Evolutionary conservation across 805 yeast genomes (phyloP).

Genomic region (Starmerella bombicola): DNA sequence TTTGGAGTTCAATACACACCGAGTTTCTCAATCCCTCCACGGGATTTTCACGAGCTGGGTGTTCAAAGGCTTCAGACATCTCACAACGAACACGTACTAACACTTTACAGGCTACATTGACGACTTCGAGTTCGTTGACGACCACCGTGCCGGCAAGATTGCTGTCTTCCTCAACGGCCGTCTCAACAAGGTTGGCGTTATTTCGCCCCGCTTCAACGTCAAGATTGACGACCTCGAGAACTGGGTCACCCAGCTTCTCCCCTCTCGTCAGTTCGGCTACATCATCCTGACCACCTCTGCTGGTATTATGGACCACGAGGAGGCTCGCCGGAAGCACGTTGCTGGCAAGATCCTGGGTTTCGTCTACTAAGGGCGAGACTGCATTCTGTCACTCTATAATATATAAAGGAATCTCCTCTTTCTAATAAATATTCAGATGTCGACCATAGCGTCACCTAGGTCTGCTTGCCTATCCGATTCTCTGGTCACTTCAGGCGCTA

Average conservation of each 20-base stretch:
- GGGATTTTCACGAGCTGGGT: constrained; percentile 2
- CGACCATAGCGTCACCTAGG: too few relatives aligned
- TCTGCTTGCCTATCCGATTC: too few relatives aligned
- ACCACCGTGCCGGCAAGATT: constrained; percentile 97
- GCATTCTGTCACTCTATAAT: neutral
- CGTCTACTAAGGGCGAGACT: constrained; percentile 53
- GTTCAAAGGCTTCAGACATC: constrained; percentile 18
- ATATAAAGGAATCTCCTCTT: neutral
- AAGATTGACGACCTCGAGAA: constrained; percentile 90
- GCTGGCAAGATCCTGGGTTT: constrained; percentile 98
- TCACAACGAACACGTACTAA: constrained; percentile 13
- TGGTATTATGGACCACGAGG: constrained; percentile 99
- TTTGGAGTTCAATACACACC: constrained; percentile 15
- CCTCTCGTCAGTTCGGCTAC: constrained; percentile 98
- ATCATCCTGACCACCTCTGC: constrained; percentile 97
- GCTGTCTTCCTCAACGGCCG: constrained; percentile 96
- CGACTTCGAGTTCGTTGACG: constrained; percentile 95
- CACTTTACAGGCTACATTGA: constrained; percentile 64
- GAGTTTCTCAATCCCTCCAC: neutral
- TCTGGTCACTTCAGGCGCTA: too few relatives aligned
- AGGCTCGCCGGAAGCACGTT: constrained; percentile 99
- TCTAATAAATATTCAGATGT: too few relatives aligned
- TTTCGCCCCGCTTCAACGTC: constrained; percentile 97
- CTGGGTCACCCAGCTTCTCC: constrained; percentile 96
- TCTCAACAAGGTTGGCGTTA: constrained; percentile 97